phyloP scores from a whole-genome alignment of 345 rosid genomes.

The Eucalyptus tenuipes region DNA sequence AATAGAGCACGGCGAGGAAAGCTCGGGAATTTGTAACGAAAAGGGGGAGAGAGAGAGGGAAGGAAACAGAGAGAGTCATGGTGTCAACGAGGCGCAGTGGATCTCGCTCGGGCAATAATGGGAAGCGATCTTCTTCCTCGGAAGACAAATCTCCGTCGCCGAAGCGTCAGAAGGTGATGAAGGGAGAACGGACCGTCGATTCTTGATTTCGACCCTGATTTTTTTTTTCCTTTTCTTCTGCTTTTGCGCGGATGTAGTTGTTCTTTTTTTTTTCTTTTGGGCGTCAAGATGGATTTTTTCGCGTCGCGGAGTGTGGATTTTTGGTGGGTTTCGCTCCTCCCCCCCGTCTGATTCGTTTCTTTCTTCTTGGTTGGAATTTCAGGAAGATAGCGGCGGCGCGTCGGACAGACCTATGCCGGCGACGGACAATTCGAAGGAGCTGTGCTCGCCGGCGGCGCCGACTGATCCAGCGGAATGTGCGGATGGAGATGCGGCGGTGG shows the following conservation, averaged over 20 bases:
- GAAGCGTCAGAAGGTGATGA: slow-evolving; percentile 58
- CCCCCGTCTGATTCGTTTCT: neutral
- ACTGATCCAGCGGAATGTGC: slow-evolving; percentile 51
- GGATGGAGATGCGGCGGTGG: slow-evolving; percentile 23
- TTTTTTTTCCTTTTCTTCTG: neutral
- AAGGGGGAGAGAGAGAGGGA: neutral
- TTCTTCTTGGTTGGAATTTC: slow-evolving; percentile 1
- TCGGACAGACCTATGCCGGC: slow-evolving; percentile 34
- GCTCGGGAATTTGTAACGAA: neutral
- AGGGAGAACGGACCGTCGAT: neutral
- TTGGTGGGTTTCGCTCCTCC: neutral
- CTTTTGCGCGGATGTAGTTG: neutral
- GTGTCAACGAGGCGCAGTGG: slow-evolving; percentile 81
- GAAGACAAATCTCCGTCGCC: slow-evolving; percentile 64
- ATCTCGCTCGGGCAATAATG: slow-evolving; percentile 53
- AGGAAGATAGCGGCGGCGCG: slow-evolving; percentile 46
- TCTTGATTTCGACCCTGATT: neutral
- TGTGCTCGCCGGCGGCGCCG: slow-evolving; percentile 21
- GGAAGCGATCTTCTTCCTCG: slow-evolving; percentile 55
- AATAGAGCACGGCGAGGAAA: neutral
- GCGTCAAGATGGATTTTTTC: neutral
- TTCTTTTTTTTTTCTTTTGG: too few species aligned
- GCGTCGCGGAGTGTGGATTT: neutral
- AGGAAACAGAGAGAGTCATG: slow-evolving; percentile 44
- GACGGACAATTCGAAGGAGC: slow-evolving; percentile 50